A percentile compares a stretch with the other conserved stretches of the same genome.
Evolutionary conservation across 2,329 filamentous ascomycete species (phyloP).

Genomic region (Cryoendolithus antarcticus): DNA sequence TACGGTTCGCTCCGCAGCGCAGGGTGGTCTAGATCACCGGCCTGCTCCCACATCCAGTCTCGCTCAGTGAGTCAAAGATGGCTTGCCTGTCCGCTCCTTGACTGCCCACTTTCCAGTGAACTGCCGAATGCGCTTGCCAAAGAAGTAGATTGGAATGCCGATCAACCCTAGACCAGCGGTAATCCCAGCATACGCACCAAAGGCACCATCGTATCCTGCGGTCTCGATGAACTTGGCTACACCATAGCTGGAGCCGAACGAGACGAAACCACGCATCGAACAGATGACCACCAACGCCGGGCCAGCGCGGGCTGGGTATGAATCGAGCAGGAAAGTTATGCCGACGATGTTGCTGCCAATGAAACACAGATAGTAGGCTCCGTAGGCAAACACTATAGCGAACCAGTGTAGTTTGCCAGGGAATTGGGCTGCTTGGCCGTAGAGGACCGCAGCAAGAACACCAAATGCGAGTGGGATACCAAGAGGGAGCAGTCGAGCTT

Average conservation of each 20-base stretch:
- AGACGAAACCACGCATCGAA: constrained; percentile 34
- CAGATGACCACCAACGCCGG: constrained; percentile 35
- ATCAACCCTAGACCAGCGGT: constrained; percentile 20
- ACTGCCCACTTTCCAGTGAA: constrained; percentile 20
- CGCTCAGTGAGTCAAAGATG: constrained; percentile 9
- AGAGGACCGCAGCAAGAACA: constrained; percentile 26
- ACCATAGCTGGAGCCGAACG: constrained; percentile 32
- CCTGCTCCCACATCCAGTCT: too few species aligned
- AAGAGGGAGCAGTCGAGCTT: constrained; percentile 26
- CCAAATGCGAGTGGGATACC: constrained; percentile 28
- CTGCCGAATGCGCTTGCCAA: constrained; percentile 21
- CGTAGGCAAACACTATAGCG: constrained; percentile 12
- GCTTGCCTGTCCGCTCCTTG: constrained; percentile 9
- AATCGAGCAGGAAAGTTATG: constrained; percentile 34
- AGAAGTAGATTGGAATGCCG: constrained; percentile 20
- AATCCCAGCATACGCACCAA: constrained; percentile 20
- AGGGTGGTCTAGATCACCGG: too few species aligned
- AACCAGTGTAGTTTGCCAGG: constrained; percentile 16
- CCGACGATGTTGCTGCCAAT: constrained; percentile 33
- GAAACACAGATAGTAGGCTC: constrained; percentile 23
- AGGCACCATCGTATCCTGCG: constrained; percentile 22
- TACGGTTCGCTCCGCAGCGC: too few species aligned
- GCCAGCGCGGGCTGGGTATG: constrained; percentile 31
- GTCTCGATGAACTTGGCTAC: constrained; percentile 23
- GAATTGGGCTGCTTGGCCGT: constrained; percentile 20